Conservation (phyloP, 2,329 filamentous ascomycete genomes). For the Colletotrichum higginsianum region DNA sequence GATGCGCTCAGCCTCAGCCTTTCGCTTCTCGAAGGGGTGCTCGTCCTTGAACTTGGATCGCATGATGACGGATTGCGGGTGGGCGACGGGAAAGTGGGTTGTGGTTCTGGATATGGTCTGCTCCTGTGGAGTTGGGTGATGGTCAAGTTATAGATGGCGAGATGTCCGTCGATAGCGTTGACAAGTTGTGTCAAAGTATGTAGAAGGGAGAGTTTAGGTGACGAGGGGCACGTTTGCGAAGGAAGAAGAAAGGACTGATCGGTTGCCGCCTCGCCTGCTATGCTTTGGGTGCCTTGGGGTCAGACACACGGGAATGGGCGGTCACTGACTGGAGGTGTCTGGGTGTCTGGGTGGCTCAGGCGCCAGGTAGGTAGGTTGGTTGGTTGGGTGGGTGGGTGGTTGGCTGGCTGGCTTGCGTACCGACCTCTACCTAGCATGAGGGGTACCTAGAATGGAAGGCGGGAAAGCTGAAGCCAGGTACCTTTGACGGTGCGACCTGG, state of each 20-base stretch:
- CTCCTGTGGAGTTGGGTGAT: conserved; percentile 32
- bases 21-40: conserved; percentile 99
- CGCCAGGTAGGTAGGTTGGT: conserved; percentile 22
- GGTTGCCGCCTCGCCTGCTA: conserved; percentile 43
- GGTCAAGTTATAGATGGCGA: conserved; percentile 40
- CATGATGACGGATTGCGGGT: conserved; percentile 74
- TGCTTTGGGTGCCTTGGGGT: conserved; percentile 33
- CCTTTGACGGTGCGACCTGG: background rate
- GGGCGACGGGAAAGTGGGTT: conserved; percentile 40
- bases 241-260: conserved; percentile 35
- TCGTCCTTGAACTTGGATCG: conserved; percentile 99
- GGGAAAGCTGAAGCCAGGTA: conserved; percentile 12
- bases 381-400: background rate
- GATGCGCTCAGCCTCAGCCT: conserved; percentile 99
- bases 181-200: conserved; percentile 41
- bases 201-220: conserved; percentile 41
- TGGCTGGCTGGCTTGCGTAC: conserved; percentile 9
- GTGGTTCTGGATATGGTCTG: conserved; percentile 39
- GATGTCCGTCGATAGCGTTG: conserved; percentile 31
- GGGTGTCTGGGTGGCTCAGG: conserved; percentile 36
- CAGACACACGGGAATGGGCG: conserved; percentile 42
- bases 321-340: conserved; percentile 39
- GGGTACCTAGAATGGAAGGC: conserved; percentile 19
- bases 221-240: conserved; percentile 42
- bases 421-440: background rate